Conservation (phyloP, 805 yeast genomes). For the Candida sanyiensis region DNA sequence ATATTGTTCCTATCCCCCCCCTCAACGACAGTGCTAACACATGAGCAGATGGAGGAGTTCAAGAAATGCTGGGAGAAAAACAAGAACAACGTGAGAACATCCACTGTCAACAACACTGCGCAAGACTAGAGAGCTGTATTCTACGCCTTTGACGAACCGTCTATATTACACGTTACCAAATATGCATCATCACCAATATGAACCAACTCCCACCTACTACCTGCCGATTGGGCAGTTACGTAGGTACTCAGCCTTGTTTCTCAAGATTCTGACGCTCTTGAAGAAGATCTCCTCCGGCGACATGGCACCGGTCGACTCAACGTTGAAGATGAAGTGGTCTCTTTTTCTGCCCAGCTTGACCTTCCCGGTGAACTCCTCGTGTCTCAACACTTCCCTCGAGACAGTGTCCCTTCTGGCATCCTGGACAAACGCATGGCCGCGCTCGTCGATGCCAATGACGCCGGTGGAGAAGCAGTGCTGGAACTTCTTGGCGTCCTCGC, state of each 20-base stretch:
- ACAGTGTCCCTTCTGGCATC: constrained; percentile 96
- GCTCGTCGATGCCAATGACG: constrained; percentile 67
- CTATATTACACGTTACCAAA: constrained; percentile 5
- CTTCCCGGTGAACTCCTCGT: constrained; percentile 81
- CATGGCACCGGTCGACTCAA: constrained; percentile 96
- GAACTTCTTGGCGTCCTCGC: constrained; percentile 71
- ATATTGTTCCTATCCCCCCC: no score
- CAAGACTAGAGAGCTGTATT: no score
- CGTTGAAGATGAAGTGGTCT: constrained; percentile 90
- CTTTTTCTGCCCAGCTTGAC: constrained; percentile 88
- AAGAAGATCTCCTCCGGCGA: constrained; percentile 92
- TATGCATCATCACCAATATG: constrained; percentile 8
- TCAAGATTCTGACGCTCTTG: constrained; percentile 80
- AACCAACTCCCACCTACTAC: not conserved
- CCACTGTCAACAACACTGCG: constrained; percentile 31
- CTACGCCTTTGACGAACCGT: no score
- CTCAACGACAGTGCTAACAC: constrained; percentile 7
- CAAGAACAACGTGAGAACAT: constrained; percentile 34
- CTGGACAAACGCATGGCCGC: constrained; percentile 70
- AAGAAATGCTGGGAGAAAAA: constrained; percentile 38
- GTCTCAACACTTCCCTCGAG: constrained; percentile 92
- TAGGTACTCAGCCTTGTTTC: constrained; percentile 76
- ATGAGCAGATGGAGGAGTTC: constrained; percentile 35
- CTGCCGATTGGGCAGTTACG: constrained; percentile 73
- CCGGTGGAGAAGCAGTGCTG: constrained; percentile 92